These are phyloP conservation scores for Cenchrus fungigraminus DNA, from an alignment of 176 grass and related monocot species.

Conservation along the genomic window DNA sequence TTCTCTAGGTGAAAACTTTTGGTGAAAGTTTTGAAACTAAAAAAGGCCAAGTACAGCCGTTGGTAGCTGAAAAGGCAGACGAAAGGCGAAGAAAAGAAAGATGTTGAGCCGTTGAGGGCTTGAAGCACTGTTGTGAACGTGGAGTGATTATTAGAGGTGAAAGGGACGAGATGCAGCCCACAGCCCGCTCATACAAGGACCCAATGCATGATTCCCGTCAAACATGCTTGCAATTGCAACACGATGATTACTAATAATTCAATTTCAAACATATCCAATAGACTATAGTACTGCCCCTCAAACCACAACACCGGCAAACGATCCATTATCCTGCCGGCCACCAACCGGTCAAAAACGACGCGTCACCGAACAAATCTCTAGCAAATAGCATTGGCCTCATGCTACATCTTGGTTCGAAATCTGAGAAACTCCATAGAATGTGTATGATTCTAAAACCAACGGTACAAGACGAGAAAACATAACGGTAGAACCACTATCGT, in stretches of 20 bases:
- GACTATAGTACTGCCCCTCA: neutral
- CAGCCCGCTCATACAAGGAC: neutral
- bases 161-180: neutral
- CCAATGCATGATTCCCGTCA: neutral
- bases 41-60: too few species aligned
- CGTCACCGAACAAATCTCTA: slow-evolving; percentile 7
- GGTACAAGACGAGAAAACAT: neutral
- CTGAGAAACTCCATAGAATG: neutral
- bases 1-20: too few species aligned
- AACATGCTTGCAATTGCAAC: slow-evolving; percentile 3
- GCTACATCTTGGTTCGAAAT: neutral
- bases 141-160: neutral
- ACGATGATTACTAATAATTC: slow-evolving; percentile 31
- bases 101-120: neutral
- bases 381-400: slow-evolving; percentile 21
- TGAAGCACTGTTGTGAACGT: neutral
- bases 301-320: slow-evolving; percentile 26
- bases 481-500: neutral
- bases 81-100: neutral
- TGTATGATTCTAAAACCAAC: neutral
- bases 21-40: too few species aligned
- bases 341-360: slow-evolving; percentile 43
- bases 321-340: slow-evolving; percentile 42
- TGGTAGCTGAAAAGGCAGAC: too few species aligned
- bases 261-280: slow-evolving; percentile 24